These are phyloP conservation scores for Sordariomycetes sp. DNA, from an alignment of 2,329 filamentous ascomycete species.

Conservation along the genomic window DNA sequence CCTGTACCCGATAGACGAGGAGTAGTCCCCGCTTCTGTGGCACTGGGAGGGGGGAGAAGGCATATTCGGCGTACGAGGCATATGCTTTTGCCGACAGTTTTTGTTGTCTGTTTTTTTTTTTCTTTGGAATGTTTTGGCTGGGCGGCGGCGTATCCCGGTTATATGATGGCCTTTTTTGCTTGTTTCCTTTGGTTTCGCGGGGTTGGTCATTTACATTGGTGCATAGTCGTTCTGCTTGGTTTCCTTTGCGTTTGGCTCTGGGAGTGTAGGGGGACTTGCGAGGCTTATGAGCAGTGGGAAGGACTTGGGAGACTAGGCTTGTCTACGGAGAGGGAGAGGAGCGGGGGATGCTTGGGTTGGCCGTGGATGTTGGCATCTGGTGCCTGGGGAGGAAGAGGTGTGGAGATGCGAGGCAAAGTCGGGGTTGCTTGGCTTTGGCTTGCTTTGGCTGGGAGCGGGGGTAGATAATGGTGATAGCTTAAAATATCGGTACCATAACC, in stretches of 20 bases:
- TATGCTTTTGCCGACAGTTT: neutral
- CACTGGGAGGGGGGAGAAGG: neutral
- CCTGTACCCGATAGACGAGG: constrained; percentile 75
- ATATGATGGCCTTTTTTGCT: neutral
- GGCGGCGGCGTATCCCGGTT: neutral
- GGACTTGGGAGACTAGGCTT: neutral
- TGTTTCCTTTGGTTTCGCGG: neutral
- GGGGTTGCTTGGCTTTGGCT: neutral
- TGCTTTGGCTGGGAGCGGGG: neutral
- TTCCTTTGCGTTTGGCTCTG: neutral
- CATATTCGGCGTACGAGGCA: neutral
- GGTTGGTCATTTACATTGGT: neutral
- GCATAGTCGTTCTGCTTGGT: neutral
- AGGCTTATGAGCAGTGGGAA: too few species aligned
- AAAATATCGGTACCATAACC: too few species aligned
- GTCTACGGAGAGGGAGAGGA: neutral
- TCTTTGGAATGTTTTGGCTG: neutral
- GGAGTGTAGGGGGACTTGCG: neutral
- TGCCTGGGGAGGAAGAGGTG: neutral
- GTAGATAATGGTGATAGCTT: neutral
- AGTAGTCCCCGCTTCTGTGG: constrained; percentile 6
- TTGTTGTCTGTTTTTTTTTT: neutral
- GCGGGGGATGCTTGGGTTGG: neutral
- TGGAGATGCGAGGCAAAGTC: neutral
- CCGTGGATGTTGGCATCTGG: neutral